Conservation (phyloP, 1,284 basidiomycete genomes). For the Pholiota adiposa region DNA sequence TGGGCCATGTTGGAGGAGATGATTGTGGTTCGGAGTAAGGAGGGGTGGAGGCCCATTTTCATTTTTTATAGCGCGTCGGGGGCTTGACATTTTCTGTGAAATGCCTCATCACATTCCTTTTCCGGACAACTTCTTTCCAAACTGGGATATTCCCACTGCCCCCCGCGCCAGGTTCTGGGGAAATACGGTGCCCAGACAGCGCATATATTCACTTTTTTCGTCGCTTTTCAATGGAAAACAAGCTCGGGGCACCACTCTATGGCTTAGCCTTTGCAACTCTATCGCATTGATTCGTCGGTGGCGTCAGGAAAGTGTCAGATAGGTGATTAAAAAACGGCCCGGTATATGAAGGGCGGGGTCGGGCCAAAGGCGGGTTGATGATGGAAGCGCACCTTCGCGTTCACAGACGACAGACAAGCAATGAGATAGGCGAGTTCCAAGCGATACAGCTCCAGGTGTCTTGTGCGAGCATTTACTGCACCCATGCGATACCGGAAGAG, state of each 20-base stretch:
- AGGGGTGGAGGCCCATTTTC: slow-evolving; percentile 25
- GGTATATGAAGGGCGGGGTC: neutral
- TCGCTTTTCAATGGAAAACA: neutral
- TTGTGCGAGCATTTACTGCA: neutral
- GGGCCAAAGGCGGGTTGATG: neutral
- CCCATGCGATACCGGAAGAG: neutral
- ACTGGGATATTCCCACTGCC: slow-evolving; percentile 21
- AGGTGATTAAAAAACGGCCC: neutral
- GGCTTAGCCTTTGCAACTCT: neutral
- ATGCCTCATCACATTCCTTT: slow-evolving; percentile 35
- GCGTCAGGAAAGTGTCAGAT: neutral
- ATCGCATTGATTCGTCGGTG: neutral
- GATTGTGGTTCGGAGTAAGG: slow-evolving; percentile 41
- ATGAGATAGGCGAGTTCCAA: neutral
- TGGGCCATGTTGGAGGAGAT: slow-evolving; percentile 35
- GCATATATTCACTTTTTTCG: slow-evolving; percentile 22
- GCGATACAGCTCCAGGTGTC: neutral
- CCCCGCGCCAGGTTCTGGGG: neutral
- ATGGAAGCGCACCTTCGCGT: neutral
- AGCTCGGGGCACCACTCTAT: neutral
- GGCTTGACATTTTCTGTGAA: slow-evolving; percentile 37
- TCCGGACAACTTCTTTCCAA: slow-evolving; percentile 37
- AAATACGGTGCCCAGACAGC: slow-evolving; percentile 2
- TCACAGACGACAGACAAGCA: slow-evolving; percentile 1
- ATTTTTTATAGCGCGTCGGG: slow-evolving; percentile 40